A percentile compares a stretch with the other conserved stretches of the same genome.
Evolutionary conservation across 768 basidiomycete species (phyloP).

Genomic region (Mrakia gelida): DNA sequence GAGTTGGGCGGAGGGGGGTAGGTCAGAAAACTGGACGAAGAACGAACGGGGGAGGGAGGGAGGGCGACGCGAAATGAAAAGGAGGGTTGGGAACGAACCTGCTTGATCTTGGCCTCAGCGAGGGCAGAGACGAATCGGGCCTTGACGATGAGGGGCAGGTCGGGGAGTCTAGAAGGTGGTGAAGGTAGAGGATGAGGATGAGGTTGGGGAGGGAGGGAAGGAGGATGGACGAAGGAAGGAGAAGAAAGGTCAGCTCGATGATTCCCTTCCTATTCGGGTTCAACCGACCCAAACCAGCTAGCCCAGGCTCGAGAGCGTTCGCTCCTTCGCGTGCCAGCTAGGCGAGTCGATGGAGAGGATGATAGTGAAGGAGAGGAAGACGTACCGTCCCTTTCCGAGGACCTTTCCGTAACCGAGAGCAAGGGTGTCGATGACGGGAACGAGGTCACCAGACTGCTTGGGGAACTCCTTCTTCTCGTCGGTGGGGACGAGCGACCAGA

Average conservation of each 20-base stretch:
- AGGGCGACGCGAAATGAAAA: not conserved
- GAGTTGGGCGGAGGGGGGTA: too few species aligned
- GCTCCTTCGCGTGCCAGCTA: not conserved
- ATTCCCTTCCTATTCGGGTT: not conserved
- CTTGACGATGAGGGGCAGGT: constrained; percentile 88
- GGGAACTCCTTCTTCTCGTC: constrained; percentile 75
- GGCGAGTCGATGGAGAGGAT: not conserved
- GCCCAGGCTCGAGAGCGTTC: not conserved
- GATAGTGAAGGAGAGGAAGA: not conserved
- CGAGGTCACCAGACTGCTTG: constrained; percentile 64
- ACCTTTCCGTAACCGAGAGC: constrained; percentile 83
- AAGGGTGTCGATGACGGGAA: constrained; percentile 86
- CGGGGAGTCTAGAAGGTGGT: constrained; percentile 52
- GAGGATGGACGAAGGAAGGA: too few species aligned
- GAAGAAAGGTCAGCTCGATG: not conserved
- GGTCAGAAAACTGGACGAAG: too few species aligned
- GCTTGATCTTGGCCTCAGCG: constrained; percentile 51
- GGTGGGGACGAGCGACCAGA: constrained; percentile 78
- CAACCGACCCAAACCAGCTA: not conserved
- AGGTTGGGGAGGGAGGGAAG: not conserved
- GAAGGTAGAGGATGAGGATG: not conserved
- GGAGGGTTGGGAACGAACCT: not conserved
- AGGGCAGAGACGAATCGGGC: constrained; percentile 87
- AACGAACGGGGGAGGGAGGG: not conserved
- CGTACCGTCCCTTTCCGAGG: constrained; percentile 78